Evolutionary conservation across 2,329 filamentous ascomycete species (phyloP), one percentile per base, ranked within the genome.

Genomic region (Cladobotryum protrusum): DNA sequence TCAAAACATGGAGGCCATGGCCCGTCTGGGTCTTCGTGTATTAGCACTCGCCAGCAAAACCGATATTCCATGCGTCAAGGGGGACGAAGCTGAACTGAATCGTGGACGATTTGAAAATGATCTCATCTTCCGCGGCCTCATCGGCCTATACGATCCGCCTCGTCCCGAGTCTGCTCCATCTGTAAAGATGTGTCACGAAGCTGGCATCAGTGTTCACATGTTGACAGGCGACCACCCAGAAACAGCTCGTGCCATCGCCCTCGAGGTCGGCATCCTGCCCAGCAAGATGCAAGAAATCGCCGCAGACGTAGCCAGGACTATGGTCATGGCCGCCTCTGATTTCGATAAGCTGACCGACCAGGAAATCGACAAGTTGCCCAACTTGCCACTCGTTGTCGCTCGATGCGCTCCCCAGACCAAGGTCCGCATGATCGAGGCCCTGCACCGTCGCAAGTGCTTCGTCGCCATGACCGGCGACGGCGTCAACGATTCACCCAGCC

Each of bases 391-490:
- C 1, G 85, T 87, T 6, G 81, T 87, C 47, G 84, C 85, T 33
- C 77, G 84, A 3, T 87, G 85, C 59, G 81, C 83, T 1, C 85
- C 85, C 0, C 76, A 79, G 46, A 88, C 85, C 9, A 88, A 89
- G 62, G 84, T 86, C 5, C 78, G 84, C 46, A 88, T 88, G 85
- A 86, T 88, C 49, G 83, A 86, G 53, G 83, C 85, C 6, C 75
- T 88, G 4, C 84, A 87, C 57, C 74, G 84, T 32, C 78, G 84
- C 39, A 74, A 74, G 42, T 70, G 72, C n/a, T 87, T 82, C 63
- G 82, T 78, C 40, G 83, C 83, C 45, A 87, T 87, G 83, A 87
- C 83, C 12, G 84, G 83, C 49, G 84, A 87, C 54, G 84, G 84
- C 29, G 84, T 87, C 48, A 87, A 87, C 55, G 84, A 87, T 58